phyloP scores from a whole-genome alignment of 2,329 filamentous ascomycete genomes.

The Cadophora sp. region DNA sequence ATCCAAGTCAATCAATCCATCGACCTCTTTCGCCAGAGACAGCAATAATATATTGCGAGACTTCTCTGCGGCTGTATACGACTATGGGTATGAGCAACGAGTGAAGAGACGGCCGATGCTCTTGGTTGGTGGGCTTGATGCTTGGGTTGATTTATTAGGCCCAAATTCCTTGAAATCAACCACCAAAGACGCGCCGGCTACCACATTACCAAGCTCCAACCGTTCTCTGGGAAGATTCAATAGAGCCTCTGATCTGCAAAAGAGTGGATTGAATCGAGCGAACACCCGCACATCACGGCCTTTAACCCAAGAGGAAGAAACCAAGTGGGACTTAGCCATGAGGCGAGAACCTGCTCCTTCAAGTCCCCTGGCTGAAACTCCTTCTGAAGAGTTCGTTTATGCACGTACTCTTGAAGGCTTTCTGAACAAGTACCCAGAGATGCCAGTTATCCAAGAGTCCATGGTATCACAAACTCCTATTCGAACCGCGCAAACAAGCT shows the following conservation, averaged over 20 bases:
- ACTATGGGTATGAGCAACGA: conserved; percentile 82
- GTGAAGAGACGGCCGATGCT: conserved; percentile 78
- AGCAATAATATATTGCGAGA: conserved; percentile 67
- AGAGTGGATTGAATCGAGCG: conserved; percentile 40
- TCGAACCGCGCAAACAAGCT: conserved; percentile 27
- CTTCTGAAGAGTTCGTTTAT: conserved; percentile 59
- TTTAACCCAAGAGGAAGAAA: conserved; percentile 81
- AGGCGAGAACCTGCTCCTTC: conserved; percentile 62
- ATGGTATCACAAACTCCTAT: conserved; percentile 54
- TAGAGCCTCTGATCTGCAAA: not conserved
- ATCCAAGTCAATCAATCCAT: conserved; percentile 49
- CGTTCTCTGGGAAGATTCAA: conserved; percentile 14
- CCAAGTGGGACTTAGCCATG: conserved; percentile 79
- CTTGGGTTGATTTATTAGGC: conserved; percentile 87
- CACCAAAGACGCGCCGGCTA: conserved; percentile 49
- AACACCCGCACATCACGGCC: conserved; percentile 64
- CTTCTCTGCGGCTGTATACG: conserved; percentile 79
- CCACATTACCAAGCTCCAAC: not conserved
- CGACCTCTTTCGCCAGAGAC: conserved; percentile 51
- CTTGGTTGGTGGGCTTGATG: conserved; percentile 80
- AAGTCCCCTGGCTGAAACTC: conserved; percentile 48
- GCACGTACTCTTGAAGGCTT: conserved; percentile 84
- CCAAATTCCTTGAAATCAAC: conserved; percentile 48
- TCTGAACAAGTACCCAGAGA: conserved; percentile 78
- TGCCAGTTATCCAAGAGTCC: conserved; percentile 65